These are phyloP conservation scores for Flaveria bidentis DNA, from an alignment of 129 eudicot species.

Conservation along the genomic window DNA sequence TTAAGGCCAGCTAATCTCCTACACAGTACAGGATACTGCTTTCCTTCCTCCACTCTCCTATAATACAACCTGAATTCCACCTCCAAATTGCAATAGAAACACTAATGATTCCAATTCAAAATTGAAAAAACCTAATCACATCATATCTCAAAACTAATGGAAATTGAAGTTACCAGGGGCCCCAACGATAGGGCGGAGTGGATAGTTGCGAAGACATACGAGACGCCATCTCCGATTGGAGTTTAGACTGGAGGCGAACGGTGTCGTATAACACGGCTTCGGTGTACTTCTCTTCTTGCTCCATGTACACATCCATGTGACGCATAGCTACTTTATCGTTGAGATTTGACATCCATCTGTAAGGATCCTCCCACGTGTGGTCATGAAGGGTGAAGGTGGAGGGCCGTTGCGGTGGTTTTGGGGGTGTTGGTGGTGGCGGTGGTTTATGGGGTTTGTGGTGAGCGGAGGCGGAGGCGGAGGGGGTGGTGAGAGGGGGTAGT, in stretches of 20 bases:
- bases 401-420: conserved; percentile 71
- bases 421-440: conserved; percentile 60
- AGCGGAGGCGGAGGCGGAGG: conserved; percentile 35
- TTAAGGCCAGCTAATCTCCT: conserved; percentile 76
- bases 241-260: conserved; percentile 65
- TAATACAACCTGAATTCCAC: conserved; percentile 77
- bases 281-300: conserved; percentile 92
- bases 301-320: conserved; percentile 92
- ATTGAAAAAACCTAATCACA: not conserved
- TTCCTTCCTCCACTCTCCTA: conserved; percentile 85
- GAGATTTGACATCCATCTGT: conserved; percentile 91
- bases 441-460: conserved; percentile 60
- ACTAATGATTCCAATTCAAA: not conserved
- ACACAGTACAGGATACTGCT: conserved; percentile 74
- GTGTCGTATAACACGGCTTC: conserved; percentile 82
- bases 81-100: conserved; percentile 28
- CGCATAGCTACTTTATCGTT: conserved; percentile 93
- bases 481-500: conserved; percentile 5
- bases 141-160: not conserved
- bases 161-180: conserved; percentile 65
- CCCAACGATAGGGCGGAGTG: conserved; percentile 84
- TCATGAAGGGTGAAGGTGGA: conserved; percentile 56
- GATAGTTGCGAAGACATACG: conserved; percentile 68
- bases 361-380: conserved; percentile 73
- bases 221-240: conserved; percentile 86